These are phyloP conservation scores for Cryphonectria carpinicola DNA, from an alignment of 2,329 filamentous ascomycete genomes.

Conservation along the genomic window DNA sequence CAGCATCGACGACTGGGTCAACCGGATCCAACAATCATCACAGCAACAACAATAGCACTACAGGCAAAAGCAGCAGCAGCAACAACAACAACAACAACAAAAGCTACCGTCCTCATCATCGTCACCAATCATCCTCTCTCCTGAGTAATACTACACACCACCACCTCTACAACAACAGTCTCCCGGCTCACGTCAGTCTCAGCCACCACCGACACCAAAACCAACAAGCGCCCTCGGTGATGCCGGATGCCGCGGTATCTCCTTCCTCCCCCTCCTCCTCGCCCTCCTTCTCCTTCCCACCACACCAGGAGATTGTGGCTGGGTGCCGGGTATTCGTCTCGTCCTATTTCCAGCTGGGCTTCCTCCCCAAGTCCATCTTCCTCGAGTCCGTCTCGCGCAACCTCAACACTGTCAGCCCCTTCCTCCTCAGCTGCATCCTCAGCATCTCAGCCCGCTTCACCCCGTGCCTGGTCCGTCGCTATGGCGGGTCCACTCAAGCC, in stretches of 20 bases:
- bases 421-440: slow-evolving; percentile 38
- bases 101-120: background rate
- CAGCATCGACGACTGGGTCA: slow-evolving; percentile 1
- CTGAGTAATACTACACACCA: slow-evolving; percentile 4
- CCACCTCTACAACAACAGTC: slow-evolving; percentile 13
- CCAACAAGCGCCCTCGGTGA: slow-evolving; percentile 10
- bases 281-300: slow-evolving; percentile 24
- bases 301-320: slow-evolving; percentile 36
- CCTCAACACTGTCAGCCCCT: slow-evolving; percentile 33
- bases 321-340: slow-evolving; percentile 36
- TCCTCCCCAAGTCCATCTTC: slow-evolving; percentile 39
- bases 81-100: background rate
- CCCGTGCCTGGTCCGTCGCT: slow-evolving; percentile 33
- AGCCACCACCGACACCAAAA: slow-evolving; percentile 16
- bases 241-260: slow-evolving; percentile 4
- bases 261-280: background rate
- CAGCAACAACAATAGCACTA: background rate
- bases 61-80: background rate
- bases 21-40: background rate
- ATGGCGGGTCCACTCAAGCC: slow-evolving; percentile 33
- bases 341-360: slow-evolving; percentile 40
- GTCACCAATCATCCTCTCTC: slow-evolving; percentile 7
- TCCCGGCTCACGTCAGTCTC: slow-evolving; percentile 7
- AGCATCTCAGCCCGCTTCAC: slow-evolving; percentile 40
- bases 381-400: slow-evolving; percentile 34